These are phyloP conservation scores for Choiromyces venosus DNA, from an alignment of 495 filamentous ascomycete genomes.

Conservation along the genomic window DNA sequence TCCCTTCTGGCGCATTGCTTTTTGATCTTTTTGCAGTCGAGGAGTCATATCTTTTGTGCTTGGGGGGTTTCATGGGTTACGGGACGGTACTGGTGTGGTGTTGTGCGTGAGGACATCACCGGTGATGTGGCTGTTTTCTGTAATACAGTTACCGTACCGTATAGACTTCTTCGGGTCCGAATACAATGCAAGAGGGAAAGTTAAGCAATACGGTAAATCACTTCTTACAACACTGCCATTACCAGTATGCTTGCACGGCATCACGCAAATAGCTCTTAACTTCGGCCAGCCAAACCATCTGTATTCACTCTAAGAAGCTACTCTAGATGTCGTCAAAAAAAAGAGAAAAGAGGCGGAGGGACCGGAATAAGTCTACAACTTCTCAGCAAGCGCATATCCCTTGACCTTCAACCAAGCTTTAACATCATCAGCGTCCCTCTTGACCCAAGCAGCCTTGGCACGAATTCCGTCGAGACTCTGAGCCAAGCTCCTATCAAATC, in stretches of 20 bases:
- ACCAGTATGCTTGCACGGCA: too few relatives aligned
- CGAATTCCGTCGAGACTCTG: conserved; percentile 58
- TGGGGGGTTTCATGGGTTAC: too few relatives aligned
- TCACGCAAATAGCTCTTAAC: background rate
- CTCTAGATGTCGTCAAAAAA: background rate
- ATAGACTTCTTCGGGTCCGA: too few relatives aligned
- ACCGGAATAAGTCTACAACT: conserved; percentile 16
- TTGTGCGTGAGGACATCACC: too few relatives aligned
- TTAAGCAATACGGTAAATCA: too few relatives aligned
- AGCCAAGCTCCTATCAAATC: conserved; percentile 57
- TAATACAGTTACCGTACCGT: too few relatives aligned
- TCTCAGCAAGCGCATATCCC: conserved; percentile 46
- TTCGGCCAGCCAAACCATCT: background rate
- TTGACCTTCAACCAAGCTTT: conserved; percentile 49
- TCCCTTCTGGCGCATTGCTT: conserved; percentile 11
- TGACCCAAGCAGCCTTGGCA: conserved; percentile 57
- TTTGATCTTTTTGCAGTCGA: background rate
- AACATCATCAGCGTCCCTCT: conserved; percentile 55
- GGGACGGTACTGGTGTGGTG: too few relatives aligned
- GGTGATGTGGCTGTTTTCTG: background rate
- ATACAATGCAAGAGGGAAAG: too few relatives aligned
- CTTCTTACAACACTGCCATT: background rate
- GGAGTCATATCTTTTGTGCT: background rate
- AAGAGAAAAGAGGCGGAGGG: background rate
- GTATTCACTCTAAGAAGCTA: conserved; percentile 5